Evolutionary conservation across 116 monocot species (phyloP), one percentile per base, ranked within the genome.

Genomic region (Zostera marina): DNA sequence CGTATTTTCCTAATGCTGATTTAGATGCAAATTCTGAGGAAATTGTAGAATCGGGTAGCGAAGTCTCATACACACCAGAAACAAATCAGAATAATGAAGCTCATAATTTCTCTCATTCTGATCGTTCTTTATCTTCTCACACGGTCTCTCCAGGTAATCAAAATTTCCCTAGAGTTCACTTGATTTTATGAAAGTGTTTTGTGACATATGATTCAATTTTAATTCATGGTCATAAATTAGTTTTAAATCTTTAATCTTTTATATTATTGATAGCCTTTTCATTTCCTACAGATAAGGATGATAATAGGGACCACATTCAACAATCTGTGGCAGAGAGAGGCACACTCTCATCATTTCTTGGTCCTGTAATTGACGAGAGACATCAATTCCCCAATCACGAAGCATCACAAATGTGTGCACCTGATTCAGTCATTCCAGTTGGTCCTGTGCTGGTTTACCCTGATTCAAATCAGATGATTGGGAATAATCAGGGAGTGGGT

Each of bases 401-500:
- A 66, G 44, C 59, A 22, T 40, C 65, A 45, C 61, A 67, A 16
- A 51, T 63, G 16, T 58, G 68, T 67, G 68, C 59, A 41, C 23
- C 74, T 40, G 79, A 79, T 63, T 58, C 82, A 13, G 2, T 75
- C 54, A 62, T 81, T 51, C 65, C 77, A 8, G 43, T 68, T 52
- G 47, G 70, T 52, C 79, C 81, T 17, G 21, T 79, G 41, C 12
- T 73, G 65, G 47, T 87, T 15, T 63, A 60, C 62, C 39, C 58
- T 59, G 32, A 66, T 66, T 64, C 80, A 47, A 48, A 40, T 42
- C 77, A 74, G 24, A 74, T 67, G 14, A 26, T 23, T 39, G 69
- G 23, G 17, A 74, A 81, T 63, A 75, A 77, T 70, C 60, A 73
- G 61, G 71, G 76, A 13, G 60, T 78, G 19, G 26, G 74, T 46